Conservation (phyloP, 2,329 filamentous ascomycete genomes). For the Botryotinia calthae region DNA sequence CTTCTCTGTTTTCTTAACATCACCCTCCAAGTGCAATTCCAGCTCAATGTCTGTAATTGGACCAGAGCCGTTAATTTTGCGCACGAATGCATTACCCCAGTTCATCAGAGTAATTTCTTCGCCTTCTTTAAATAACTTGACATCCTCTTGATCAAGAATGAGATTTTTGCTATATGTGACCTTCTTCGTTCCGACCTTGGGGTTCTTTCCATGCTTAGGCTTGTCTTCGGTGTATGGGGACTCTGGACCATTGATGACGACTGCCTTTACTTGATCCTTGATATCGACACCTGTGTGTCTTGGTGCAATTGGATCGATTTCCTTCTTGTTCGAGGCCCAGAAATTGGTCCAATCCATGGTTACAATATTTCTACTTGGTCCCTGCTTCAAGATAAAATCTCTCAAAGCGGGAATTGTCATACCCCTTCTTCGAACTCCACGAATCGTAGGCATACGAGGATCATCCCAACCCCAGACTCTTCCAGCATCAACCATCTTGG, state of each 20-base stretch:
- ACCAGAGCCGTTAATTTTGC: slow-evolving; percentile 57
- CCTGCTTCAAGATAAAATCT: slow-evolving; percentile 82
- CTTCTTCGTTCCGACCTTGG: slow-evolving; percentile 79
- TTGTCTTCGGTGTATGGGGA: slow-evolving; percentile 68
- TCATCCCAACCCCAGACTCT: slow-evolving; percentile 84
- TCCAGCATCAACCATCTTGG: slow-evolving; percentile 74
- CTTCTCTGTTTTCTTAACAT: slow-evolving; percentile 94
- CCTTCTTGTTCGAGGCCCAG: slow-evolving; percentile 73
- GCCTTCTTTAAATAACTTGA: slow-evolving; percentile 72
- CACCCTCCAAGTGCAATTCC: slow-evolving; percentile 86
- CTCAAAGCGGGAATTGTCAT: slow-evolving; percentile 76
- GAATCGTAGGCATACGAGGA: slow-evolving; percentile 80
- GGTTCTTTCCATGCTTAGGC: slow-evolving; percentile 87
- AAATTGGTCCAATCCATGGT: slow-evolving; percentile 79
- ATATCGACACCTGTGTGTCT: slow-evolving; percentile 71
- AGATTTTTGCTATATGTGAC: slow-evolving; percentile 74
- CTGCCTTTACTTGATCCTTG: slow-evolving; percentile 69
- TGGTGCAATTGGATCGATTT: slow-evolving; percentile 74
- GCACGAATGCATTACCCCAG: slow-evolving; percentile 87
- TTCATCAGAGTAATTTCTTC: slow-evolving; percentile 97
- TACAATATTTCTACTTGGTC: slow-evolving; percentile 78
- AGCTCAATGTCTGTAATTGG: slow-evolving; percentile 70
- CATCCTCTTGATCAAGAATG: slow-evolving; percentile 83
- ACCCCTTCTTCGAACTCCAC: slow-evolving; percentile 73
- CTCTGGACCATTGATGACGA: slow-evolving; percentile 62